phyloP scores from a whole-genome alignment of 768 basidiomycete species.

The Hortiboletus flavorubellus region DNA sequence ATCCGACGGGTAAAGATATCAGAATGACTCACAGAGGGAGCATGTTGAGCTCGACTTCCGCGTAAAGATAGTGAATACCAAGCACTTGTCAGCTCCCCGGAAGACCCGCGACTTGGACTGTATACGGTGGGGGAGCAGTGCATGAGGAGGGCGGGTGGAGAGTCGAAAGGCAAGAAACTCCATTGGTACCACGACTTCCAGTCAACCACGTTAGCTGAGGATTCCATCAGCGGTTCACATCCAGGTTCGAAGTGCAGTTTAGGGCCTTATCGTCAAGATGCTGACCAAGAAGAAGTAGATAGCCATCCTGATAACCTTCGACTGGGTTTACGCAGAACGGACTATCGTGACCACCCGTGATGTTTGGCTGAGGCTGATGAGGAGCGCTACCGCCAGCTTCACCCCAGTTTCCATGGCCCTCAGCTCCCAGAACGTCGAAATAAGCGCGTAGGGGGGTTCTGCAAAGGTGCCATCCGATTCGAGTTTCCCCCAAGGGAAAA shows the following conservation, averaged over 20 bases:
- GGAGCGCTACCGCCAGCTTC: conserved; percentile 33
- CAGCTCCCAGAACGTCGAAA: conserved; percentile 37
- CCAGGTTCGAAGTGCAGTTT: conserved; percentile 28
- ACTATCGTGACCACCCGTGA: background rate
- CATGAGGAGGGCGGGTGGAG: conserved; percentile 43
- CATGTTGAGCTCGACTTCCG: conserved; percentile 39
- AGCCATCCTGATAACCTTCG: conserved; percentile 32
- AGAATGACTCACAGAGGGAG: conserved; percentile 36
- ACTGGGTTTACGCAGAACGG: conserved; percentile 7
- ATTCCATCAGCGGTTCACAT: conserved; percentile 26
- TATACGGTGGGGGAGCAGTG: conserved; percentile 43
- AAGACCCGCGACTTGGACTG: conserved; percentile 20
- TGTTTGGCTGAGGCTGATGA: conserved; percentile 27
- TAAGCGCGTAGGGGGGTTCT: conserved; percentile 33
- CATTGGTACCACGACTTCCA: conserved; percentile 47
- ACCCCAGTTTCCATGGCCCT: conserved; percentile 43
- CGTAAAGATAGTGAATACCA: conserved; percentile 37
- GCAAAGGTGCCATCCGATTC: conserved; percentile 41
- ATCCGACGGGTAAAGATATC: background rate
- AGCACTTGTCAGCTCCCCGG: conserved; percentile 26
- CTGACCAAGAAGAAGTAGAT: conserved; percentile 30
- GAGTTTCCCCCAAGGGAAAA: conserved; percentile 43
- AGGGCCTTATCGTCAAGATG: conserved; percentile 34
- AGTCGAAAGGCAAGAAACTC: conserved; percentile 41
- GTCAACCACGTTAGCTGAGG: conserved; percentile 30